Evolutionary conservation across 495 filamentous ascomycete genomes (phyloP).

Genomic region (Aspergillus avenaceus): DNA sequence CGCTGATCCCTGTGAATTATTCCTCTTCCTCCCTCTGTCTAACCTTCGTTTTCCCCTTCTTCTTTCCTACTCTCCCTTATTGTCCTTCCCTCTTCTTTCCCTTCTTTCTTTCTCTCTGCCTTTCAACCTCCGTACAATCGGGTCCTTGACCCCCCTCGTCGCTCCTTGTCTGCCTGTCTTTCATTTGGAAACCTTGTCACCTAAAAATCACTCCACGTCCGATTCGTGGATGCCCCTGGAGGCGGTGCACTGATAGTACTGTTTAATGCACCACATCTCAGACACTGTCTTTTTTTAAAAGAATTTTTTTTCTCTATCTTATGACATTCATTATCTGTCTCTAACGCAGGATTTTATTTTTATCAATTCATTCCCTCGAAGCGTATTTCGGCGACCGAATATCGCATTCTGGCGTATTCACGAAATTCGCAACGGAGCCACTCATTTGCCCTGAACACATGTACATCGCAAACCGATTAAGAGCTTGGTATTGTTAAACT

Average conservation of each 20-base stretch:
- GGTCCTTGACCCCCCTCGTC: neutral
- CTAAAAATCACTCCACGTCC: too few relatives aligned
- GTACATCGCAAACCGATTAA: too few relatives aligned
- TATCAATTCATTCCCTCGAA: too few relatives aligned
- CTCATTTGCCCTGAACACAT: too few relatives aligned
- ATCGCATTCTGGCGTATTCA: too few relatives aligned
- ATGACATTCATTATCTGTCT: neutral
- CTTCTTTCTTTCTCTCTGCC: constrained; percentile 1
- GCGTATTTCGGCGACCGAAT: too few relatives aligned
- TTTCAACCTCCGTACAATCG: neutral
- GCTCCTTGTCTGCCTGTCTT: constrained; percentile 2
- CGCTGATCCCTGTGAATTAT: constrained; percentile 2
- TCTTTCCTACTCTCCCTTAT: constrained; percentile 6
- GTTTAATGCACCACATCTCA: neutral
- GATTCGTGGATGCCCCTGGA: neutral
- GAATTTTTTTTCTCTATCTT: neutral
- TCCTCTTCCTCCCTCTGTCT: constrained; percentile 4
- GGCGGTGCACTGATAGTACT: constrained; percentile 6
- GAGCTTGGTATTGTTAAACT: neutral
- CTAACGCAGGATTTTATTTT: too few relatives aligned
- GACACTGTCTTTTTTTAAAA: constrained; percentile 1
- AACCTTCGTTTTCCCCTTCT: neutral
- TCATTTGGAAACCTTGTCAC: neutral
- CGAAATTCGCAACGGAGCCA: too few relatives aligned
- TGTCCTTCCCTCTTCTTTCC: neutral